Evolutionary conservation across 23 red algal genomes (phyloP).

Genomic region (Gracilaria gracilis): DNA sequence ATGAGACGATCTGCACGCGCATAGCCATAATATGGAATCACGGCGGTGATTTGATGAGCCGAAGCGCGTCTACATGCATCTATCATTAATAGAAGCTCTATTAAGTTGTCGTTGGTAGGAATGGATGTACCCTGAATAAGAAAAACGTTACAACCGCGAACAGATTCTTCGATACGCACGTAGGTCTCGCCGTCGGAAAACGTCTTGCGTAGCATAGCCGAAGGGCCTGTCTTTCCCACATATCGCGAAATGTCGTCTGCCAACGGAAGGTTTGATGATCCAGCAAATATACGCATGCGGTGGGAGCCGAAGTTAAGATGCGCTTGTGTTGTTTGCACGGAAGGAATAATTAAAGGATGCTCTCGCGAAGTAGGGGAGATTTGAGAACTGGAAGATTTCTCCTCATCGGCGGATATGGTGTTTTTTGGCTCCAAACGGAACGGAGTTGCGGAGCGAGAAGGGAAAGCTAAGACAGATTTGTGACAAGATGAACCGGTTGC

Average conservation of each 20-base stretch:
- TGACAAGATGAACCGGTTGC: not conserved
- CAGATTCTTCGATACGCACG: slow-evolving; percentile 93
- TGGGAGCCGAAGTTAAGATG: slow-evolving; percentile 80
- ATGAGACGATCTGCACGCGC: slow-evolving; percentile 94
- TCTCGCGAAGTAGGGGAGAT: not conserved
- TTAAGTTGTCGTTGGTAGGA: slow-evolving; percentile 87
- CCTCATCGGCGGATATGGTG: slow-evolving; percentile 26
- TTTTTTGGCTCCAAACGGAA: slow-evolving; percentile 22
- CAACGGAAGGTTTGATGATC: slow-evolving; percentile 82
- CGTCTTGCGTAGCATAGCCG: slow-evolving; percentile 77
- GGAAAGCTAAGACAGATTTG: not conserved
- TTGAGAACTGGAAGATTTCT: not conserved
- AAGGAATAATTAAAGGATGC: slow-evolving; percentile 8
- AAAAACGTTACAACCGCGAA: slow-evolving; percentile 98
- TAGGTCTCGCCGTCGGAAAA: slow-evolving; percentile 99
- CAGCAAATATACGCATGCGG: slow-evolving; percentile 91
- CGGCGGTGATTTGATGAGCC: slow-evolving; percentile 90
- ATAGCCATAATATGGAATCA: slow-evolving; percentile 97
- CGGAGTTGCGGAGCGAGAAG: not conserved
- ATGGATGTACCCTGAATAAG: slow-evolving; percentile 92
- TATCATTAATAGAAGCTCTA: slow-evolving; percentile 98
- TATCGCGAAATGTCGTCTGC: slow-evolving; percentile 77
- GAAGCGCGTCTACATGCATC: slow-evolving; percentile 96
- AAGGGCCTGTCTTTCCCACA: slow-evolving; percentile 82
- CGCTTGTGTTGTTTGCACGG: slow-evolving; percentile 35